These are phyloP conservation scores for Pilaira anomala DNA, from an alignment of 192 early-diverging fungal genomes.

Conservation along the genomic window DNA sequence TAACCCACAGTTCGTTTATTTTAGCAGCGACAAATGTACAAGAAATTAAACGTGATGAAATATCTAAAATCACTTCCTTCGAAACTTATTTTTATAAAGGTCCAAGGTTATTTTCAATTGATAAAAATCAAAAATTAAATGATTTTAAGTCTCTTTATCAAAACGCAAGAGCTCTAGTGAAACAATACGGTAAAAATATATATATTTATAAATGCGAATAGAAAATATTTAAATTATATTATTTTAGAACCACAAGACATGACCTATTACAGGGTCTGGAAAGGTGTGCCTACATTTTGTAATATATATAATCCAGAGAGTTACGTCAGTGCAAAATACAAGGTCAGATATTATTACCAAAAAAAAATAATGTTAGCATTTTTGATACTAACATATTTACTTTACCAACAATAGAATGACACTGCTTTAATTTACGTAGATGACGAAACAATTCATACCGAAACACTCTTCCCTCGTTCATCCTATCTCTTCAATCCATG, in stretches of 20 bases:
- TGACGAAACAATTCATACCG: background rate
- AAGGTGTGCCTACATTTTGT: background rate
- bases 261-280: slow-evolving; percentile 1
- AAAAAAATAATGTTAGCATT: no score
- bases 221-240: background rate
- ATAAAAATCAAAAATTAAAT: background rate
- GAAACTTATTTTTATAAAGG: slow-evolving; percentile 35
- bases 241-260: background rate
- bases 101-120: slow-evolving; percentile 15
- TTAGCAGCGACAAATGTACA: slow-evolving; percentile 14
- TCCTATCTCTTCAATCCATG: slow-evolving; percentile 1
- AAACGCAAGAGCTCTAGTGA: slow-evolving; percentile 12
- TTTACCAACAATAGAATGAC: slow-evolving; percentile 19
- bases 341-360: no score
- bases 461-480: background rate
- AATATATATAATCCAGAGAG: slow-evolving; percentile 5
- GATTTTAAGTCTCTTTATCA: slow-evolving; percentile 5
- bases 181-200: slow-evolving; percentile 17
- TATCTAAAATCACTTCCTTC: slow-evolving; percentile 16
- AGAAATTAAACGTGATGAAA: background rate
- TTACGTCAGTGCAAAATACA: slow-evolving; percentile 19
- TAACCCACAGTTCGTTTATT: slow-evolving; percentile 19
- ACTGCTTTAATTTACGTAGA: slow-evolving; percentile 35
- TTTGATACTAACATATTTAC: background rate
- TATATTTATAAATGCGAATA: background rate